Evolutionary conservation across 2,329 filamentous ascomycete genomes (phyloP).

Genomic region (Pseudopyrenochaeta lycopersici): DNA sequence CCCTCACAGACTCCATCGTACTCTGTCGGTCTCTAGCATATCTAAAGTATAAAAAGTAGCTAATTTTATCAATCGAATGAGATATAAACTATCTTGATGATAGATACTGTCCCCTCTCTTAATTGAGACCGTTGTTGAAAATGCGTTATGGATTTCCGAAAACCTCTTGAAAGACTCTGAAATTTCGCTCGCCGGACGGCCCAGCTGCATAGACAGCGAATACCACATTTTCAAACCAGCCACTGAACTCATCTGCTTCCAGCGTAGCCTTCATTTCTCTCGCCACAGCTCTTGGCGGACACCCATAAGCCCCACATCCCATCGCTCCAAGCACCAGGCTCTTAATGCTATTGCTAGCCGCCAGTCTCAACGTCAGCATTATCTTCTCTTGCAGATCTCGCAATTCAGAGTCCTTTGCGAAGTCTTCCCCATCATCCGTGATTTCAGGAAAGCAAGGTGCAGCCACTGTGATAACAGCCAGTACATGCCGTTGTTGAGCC

Average conservation of each 20-base stretch:
- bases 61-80: no score
- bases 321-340: constrained; percentile 33
- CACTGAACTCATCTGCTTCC: constrained; percentile 23
- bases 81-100: no score
- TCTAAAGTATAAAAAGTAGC: no score
- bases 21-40: no score
- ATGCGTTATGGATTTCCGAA: constrained; percentile 6
- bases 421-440: constrained; percentile 8
- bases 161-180: constrained; percentile 16
- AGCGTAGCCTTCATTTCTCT: constrained; percentile 26
- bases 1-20: no score
- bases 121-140: no score
- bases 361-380: constrained; percentile 25
- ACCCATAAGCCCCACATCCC: constrained; percentile 34
- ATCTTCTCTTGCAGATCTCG: constrained; percentile 28
- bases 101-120: no score
- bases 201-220: constrained; percentile 32
- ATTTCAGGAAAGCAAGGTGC: constrained; percentile 22
- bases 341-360: constrained; percentile 20
- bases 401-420: constrained; percentile 15
- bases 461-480: constrained; percentile 31
- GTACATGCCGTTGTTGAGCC: constrained; percentile 9
- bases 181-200: constrained; percentile 12
- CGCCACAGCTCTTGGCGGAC: constrained; percentile 26
- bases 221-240: constrained; percentile 27